A percentile compares a stretch with the other conserved stretches of the same genome.
These are phyloP conservation scores for Barnettozyma populi DNA, from an alignment of 805 yeast genomes.

Conservation along the genomic window DNA sequence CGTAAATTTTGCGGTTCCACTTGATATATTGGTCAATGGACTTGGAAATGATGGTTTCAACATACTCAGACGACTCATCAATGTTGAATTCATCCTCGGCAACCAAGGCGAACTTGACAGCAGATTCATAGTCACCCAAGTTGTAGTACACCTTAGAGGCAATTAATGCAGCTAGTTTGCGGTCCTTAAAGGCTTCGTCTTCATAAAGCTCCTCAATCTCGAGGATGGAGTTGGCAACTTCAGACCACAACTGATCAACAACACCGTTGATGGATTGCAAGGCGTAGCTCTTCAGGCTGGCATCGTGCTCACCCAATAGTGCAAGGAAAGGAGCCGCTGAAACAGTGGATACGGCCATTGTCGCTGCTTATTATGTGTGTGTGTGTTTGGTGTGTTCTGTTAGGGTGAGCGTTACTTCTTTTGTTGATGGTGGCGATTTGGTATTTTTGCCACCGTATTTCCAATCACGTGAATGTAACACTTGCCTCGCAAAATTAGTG, in stretches of 20 bases:
- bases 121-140: constrained; percentile 87
- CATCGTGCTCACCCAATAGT: constrained; percentile 77
- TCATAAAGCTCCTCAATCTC: constrained; percentile 91
- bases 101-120: constrained; percentile 81
- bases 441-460: constrained; percentile 9
- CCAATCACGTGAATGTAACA: constrained; percentile 3
- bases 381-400: neutral
- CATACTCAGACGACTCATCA: constrained; percentile 73
- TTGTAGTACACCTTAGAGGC: constrained; percentile 89
- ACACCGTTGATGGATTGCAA: constrained; percentile 71
- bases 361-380: neutral
- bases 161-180: constrained; percentile 82
- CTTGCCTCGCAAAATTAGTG: neutral
- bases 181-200: constrained; percentile 68
- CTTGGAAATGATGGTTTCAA: constrained; percentile 89
- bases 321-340: constrained; percentile 94
- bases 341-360: constrained; percentile 30
- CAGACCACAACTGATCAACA: constrained; percentile 95
- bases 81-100: constrained; percentile 80
- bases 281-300: constrained; percentile 75
- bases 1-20: constrained; percentile 48
- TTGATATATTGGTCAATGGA: constrained; percentile 80
- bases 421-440: neutral
- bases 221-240: constrained; percentile 83
- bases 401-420: neutral